Evolutionary conservation across 176 grass and related monocot species (phyloP).

Genomic region (Stipa capillata): DNA sequence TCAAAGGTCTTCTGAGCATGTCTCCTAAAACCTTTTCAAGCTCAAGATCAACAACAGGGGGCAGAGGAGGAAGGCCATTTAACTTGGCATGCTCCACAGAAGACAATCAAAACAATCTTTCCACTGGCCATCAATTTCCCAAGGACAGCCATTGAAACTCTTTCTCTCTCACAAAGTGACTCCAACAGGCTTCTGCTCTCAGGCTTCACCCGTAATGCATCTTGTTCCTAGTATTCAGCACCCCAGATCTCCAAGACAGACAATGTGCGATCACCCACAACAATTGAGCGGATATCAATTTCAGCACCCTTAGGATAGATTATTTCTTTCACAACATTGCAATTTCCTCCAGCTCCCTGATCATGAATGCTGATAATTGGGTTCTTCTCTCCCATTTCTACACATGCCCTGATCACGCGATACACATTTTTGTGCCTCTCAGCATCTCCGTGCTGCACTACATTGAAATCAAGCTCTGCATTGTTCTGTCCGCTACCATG

Average conservation of each 20-base stretch:
- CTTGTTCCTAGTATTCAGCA: slow-evolving; percentile 85
- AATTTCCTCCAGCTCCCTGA: no score
- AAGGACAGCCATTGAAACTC: no score
- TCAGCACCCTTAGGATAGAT: slow-evolving; percentile 73
- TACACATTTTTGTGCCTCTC: slow-evolving; percentile 91
- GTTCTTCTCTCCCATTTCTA: no score
- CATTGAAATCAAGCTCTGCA: no score
- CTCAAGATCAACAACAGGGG: no score
- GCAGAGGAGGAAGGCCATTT: no score
- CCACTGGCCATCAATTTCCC: slow-evolving; percentile 63
- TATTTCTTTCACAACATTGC: no score
- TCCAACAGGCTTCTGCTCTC: no score
- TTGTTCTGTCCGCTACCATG: slow-evolving; percentile 86
- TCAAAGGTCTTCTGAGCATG: slow-evolving; percentile 75
- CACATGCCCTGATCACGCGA: slow-evolving; percentile 62
- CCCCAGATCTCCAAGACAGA: no score
- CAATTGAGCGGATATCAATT: slow-evolving; percentile 70
- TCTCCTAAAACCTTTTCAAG: no score
- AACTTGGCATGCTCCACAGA: slow-evolving; percentile 38
- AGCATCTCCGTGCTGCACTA: slow-evolving; percentile 75
- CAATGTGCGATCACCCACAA: slow-evolving; percentile 71
- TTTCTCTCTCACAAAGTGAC: no score
- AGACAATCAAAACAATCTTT: slow-evolving; percentile 59
- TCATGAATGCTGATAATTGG: no score
- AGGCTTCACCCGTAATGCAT: slow-evolving; percentile 64